Evolutionary conservation across 2,329 filamentous ascomycete species (phyloP).

Genomic region (Monascus ruber): DNA sequence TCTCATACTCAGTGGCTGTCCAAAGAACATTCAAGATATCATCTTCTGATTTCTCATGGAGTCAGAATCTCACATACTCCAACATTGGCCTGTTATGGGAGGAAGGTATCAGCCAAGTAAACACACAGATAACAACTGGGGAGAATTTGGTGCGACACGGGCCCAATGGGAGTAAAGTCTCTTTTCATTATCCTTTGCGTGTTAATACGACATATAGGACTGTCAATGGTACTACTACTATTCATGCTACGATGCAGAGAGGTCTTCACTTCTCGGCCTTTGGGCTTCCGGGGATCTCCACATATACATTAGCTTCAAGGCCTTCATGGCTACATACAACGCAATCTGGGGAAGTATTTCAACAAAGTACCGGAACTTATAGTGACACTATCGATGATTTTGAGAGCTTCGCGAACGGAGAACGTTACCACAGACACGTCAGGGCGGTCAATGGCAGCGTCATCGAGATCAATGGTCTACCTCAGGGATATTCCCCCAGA

Average conservation of each 20-base stretch:
- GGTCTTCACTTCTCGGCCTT: conserved; percentile 35
- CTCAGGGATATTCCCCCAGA: background rate
- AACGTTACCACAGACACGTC: conserved; percentile 11
- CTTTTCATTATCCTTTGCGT: conserved; percentile 51
- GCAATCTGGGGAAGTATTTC: conserved; percentile 19
- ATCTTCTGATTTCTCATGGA: conserved; percentile 43
- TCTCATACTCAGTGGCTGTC: conserved; percentile 49
- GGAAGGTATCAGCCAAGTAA: conserved; percentile 44
- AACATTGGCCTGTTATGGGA: conserved; percentile 47
- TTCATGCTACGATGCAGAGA: conserved; percentile 38
- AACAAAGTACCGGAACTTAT: conserved; percentile 10
- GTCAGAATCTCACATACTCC: conserved; percentile 45
- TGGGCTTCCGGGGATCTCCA: conserved; percentile 41
- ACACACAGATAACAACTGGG: conserved; percentile 42
- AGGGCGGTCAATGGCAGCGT: conserved; percentile 17
- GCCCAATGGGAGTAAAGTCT: conserved; percentile 15
- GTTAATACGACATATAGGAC: conserved; percentile 41
- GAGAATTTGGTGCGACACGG: conserved; percentile 22
- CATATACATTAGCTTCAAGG: conserved; percentile 43
- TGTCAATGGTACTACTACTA: conserved; percentile 20
- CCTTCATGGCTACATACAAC: conserved; percentile 14
- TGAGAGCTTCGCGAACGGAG: conserved; percentile 10
- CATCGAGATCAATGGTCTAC: conserved; percentile 7
- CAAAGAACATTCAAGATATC: conserved; percentile 44
- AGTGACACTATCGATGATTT: conserved; percentile 19